Conservation (phyloP, 306 rosid genomes). For the Canavalia ensiformis region DNA sequence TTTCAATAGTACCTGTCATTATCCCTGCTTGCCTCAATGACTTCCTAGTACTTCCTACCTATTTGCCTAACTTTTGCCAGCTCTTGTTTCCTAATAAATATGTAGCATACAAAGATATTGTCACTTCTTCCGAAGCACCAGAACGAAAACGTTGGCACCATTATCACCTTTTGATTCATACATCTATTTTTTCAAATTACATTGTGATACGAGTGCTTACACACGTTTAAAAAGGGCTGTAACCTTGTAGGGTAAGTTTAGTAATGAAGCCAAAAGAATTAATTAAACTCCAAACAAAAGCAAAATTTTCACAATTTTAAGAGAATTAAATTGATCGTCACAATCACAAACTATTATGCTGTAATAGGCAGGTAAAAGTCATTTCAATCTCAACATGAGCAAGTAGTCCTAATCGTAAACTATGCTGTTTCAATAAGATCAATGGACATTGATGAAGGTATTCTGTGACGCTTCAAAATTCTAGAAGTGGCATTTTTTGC, state of each 20-base stretch:
- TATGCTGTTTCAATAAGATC: slow-evolving; percentile 63
- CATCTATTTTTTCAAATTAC: background rate
- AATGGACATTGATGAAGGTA: slow-evolving; percentile 71
- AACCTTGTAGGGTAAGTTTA: background rate
- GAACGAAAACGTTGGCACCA: background rate
- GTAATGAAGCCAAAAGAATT: background rate
- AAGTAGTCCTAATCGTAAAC: slow-evolving; percentile 31
- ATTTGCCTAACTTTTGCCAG: background rate
- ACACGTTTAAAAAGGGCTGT: background rate
- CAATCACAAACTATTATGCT: background rate
- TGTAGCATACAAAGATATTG: background rate
- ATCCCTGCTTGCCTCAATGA: background rate
- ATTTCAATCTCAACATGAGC: slow-evolving; percentile 38
- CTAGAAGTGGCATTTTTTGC: slow-evolving; percentile 78
- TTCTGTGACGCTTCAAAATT: slow-evolving; percentile 84
- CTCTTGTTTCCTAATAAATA: background rate
- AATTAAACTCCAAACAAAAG: background rate
- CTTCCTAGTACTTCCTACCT: background rate
- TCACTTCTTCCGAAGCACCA: background rate
- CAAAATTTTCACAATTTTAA: background rate
- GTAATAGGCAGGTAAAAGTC: background rate
- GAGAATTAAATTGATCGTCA: background rate
- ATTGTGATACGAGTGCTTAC: background rate
- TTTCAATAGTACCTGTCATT: background rate
- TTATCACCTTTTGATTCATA: background rate